Base-by-base conservation (phyloP, 2,329 filamentous ascomycete genomes). In the Penicillium hordei region DNA sequence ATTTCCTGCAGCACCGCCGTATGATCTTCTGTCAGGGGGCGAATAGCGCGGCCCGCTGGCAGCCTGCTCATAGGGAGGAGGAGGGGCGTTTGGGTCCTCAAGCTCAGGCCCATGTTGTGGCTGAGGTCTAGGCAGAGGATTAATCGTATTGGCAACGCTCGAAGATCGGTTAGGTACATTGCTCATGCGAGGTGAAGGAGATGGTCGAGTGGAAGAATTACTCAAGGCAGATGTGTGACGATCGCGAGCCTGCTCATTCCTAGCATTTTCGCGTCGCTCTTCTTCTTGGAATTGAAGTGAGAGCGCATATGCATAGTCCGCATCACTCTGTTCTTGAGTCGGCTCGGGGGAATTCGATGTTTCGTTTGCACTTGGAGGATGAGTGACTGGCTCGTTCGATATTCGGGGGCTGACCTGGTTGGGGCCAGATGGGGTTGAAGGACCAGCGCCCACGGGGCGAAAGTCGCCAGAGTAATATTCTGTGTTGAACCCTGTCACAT, bases 261-360 rank as follows among this genome's bases (percentile, higher is more conserved):
- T 46, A 17, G 55, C 56, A 31, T 61, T 63, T 62, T 92, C 86
- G 15, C 86, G 83, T 67, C 91, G 87, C 62, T 97, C 91, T 73
- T 97, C 93, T 71, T 97, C 94, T 72, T 97, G 93, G 1, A 97
- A 83, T 70, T 97, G 94, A 7, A 99, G 81, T 0, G 93, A 93
- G 3, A 97, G 82, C 0, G 94, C 94, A 31, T 97, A 87, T 49
- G 94, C 94, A 33, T 97, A 87, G 59, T 93, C 86, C 67, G 77
- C 77, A 64, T 80, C 78, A 36, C 73, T 74, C 62, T 97, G 93
- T 75, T 97, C 86, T 78, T 95, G 83, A 17, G 67, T 61, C 13
- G 69, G 66, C 29, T 71, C 57, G 36, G 64, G 52, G 25, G 60
- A 59, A 34, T 48, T 54, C 19, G 56, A 34, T 31, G 58, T 58